phyloP scores from a whole-genome alignment of 2,329 filamentous ascomycete species.

The Teratosphaeria gauchensis region DNA sequence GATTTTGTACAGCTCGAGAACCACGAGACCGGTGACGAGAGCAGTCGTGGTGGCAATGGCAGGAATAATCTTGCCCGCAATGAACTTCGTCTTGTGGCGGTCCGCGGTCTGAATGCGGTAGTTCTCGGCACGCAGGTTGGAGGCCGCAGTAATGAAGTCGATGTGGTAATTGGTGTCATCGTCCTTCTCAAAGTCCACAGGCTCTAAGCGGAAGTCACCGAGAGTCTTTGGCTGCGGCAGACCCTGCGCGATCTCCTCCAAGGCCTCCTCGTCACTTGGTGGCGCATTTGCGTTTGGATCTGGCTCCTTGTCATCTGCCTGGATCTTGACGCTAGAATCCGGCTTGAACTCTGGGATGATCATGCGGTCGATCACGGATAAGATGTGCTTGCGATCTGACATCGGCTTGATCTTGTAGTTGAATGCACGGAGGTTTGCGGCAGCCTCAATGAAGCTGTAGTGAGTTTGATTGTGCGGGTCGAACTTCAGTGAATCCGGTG shows the following conservation, averaged over 20 bases:
- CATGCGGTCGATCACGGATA: slow-evolving; percentile 77
- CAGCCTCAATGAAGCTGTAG: slow-evolving; percentile 77
- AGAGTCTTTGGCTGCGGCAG: slow-evolving; percentile 72
- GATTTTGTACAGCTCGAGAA: slow-evolving; percentile 92
- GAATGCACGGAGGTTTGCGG: slow-evolving; percentile 87
- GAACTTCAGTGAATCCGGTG: slow-evolving; percentile 84
- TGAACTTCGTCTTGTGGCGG: slow-evolving; percentile 97
- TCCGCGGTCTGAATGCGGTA: slow-evolving; percentile 94
- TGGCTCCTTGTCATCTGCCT: slow-evolving; percentile 88
- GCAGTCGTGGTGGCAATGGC: slow-evolving; percentile 97
- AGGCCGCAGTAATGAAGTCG: slow-evolving; percentile 95
- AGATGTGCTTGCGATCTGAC: slow-evolving; percentile 58
- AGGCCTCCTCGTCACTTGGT: slow-evolving; percentile 59
- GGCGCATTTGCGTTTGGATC: slow-evolving; percentile 64
- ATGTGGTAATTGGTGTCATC: slow-evolving; percentile 98
- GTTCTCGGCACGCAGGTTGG: slow-evolving; percentile 92
- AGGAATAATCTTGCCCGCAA: slow-evolving; percentile 98
- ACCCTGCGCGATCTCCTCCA: slow-evolving; percentile 60
- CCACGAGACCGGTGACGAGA: slow-evolving; percentile 84
- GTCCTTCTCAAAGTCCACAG: slow-evolving; percentile 97
- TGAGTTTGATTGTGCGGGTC: slow-evolving; percentile 77
- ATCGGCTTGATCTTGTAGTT: slow-evolving; percentile 86
- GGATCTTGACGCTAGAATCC: slow-evolving; percentile 86
- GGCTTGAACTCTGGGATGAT: slow-evolving; percentile 93
- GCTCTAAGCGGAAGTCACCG: slow-evolving; percentile 77